Conservation (phyloP, 768 basidiomycete species). For the Lactarius hatsudake region DNA sequence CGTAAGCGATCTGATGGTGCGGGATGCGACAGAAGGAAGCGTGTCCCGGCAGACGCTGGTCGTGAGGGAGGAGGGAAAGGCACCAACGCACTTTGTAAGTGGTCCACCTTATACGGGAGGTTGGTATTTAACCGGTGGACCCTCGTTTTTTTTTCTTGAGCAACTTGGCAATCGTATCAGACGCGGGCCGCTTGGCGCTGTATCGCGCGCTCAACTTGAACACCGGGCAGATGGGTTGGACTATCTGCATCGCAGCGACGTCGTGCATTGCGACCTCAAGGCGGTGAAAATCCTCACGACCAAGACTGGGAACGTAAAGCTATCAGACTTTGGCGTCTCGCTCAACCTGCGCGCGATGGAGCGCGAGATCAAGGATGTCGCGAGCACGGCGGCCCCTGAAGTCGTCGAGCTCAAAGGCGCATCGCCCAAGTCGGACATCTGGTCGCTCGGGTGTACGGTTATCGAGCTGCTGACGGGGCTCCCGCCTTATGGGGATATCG, state of each 20-base stretch:
- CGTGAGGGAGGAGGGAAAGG: too few relatives aligned
- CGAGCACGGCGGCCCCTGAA: conserved; percentile 98
- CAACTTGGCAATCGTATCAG: too few relatives aligned
- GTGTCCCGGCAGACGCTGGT: too few relatives aligned
- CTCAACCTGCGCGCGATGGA: conserved; percentile 92
- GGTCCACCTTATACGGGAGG: too few relatives aligned
- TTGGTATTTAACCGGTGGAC: too few relatives aligned
- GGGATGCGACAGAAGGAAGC: too few relatives aligned
- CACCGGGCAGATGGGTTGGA: conserved; percentile 95
- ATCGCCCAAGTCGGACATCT: conserved; percentile 90
- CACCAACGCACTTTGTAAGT: too few relatives aligned
- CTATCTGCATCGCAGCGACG: conserved; percentile 85
- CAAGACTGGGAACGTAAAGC: conserved; percentile 95
- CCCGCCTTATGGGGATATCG: conserved; percentile 88
- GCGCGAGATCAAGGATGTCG: conserved; percentile 77
- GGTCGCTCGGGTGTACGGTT: conserved; percentile 94
- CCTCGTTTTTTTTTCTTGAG: too few relatives aligned
- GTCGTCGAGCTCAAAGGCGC: conserved; percentile 95
- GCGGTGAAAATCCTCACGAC: conserved; percentile 99
- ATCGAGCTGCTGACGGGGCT: conserved; percentile 90
- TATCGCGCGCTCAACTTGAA: too few relatives aligned
- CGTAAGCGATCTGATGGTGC: too few relatives aligned
- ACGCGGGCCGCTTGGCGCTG: too few relatives aligned
- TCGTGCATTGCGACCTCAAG: conserved; percentile 97
- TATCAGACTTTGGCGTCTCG: conserved; percentile 93